These are phyloP conservation scores for Incumbomyces lentus DNA, from an alignment of 2,329 filamentous ascomycete species.

Conservation along the genomic window DNA sequence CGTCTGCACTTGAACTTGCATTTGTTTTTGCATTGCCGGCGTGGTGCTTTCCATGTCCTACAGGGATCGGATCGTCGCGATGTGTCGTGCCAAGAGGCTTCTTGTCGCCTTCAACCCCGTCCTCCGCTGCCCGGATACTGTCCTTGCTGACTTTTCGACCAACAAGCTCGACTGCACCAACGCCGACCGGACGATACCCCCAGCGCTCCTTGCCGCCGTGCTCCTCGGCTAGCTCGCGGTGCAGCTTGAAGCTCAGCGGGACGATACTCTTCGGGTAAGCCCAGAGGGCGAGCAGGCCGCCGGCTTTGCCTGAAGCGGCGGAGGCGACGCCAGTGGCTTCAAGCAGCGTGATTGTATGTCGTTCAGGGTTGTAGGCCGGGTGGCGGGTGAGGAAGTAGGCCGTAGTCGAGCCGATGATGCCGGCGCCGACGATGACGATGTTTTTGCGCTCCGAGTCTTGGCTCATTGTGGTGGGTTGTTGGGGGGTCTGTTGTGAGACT, in stretches of 20 bases:
- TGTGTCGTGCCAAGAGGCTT: conserved; percentile 21
- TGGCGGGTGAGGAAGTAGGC: conserved; percentile 88
- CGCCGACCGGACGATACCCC: conserved; percentile 75
- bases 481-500: too few species aligned
- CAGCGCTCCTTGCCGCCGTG: conserved; percentile 68
- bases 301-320: conserved; percentile 91
- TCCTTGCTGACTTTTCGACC: conserved; percentile 32
- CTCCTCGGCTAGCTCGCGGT: conserved; percentile 72
- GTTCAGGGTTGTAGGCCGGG: conserved; percentile 61
- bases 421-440: conserved; percentile 52
- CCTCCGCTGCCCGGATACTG: conserved; percentile 11
- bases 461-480: too few species aligned
- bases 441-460: too few species aligned
- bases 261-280: conserved; percentile 80
- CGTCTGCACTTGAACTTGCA: conserved; percentile 12
- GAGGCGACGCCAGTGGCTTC: conserved; percentile 78
- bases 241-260: conserved; percentile 72
- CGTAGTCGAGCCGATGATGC: conserved; percentile 83
- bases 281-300: conserved; percentile 81
- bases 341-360: conserved; percentile 72
- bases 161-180: conserved; percentile 53
- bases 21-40: too few species aligned
- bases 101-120: conserved; percentile 20
- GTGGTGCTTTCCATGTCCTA: too few species aligned
- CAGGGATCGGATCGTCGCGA: conserved; percentile 7